These are phyloP conservation scores for Tuber microsphaerosporum DNA, from an alignment of 495 filamentous ascomycete genomes.

Conservation along the genomic window DNA sequence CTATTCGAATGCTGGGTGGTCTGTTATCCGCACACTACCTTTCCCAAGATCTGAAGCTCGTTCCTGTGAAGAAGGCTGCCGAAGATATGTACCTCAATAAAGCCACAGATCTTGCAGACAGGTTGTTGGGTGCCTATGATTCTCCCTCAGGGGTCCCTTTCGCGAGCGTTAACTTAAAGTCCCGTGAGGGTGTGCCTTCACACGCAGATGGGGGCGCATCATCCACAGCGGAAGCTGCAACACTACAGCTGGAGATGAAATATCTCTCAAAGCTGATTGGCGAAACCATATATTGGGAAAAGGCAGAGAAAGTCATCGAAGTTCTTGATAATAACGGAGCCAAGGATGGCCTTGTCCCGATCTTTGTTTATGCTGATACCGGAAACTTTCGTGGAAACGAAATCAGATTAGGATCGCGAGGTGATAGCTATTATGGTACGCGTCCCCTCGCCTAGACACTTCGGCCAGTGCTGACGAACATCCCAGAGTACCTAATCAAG, in stretches of 20 bases:
- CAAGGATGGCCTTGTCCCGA: slow-evolving; percentile 79
- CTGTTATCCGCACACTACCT: slow-evolving; percentile 92
- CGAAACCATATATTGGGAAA: slow-evolving; percentile 82
- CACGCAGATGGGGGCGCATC: slow-evolving; percentile 84
- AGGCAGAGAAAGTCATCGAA: slow-evolving; percentile 84
- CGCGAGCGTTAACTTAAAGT: slow-evolving; percentile 80
- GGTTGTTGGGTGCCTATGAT: slow-evolving; percentile 80
- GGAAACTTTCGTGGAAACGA: slow-evolving; percentile 75
- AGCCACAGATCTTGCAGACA: slow-evolving; percentile 82
- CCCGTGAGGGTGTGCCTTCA: slow-evolving; percentile 62
- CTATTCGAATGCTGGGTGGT: slow-evolving; percentile 94
- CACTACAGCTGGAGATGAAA: slow-evolving; percentile 92
- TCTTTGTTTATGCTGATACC: slow-evolving; percentile 72
- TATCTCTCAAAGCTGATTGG: slow-evolving; percentile 93
- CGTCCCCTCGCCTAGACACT: neutral
- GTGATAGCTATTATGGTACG: slow-evolving; percentile 86
- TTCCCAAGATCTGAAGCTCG: slow-evolving; percentile 46
- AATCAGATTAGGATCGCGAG: slow-evolving; percentile 84
- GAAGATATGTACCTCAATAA: slow-evolving; percentile 95
- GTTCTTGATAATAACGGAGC: slow-evolving; percentile 72
- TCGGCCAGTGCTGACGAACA: slow-evolving; percentile 19
- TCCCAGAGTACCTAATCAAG: slow-evolving; percentile 83
- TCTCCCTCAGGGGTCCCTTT: slow-evolving; percentile 78
- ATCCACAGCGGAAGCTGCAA: slow-evolving; percentile 86
- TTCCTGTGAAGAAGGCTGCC: slow-evolving; percentile 57